These are phyloP conservation scores for Aspergillus neotritici DNA, from an alignment of 2,329 filamentous ascomycete genomes.

Conservation along the genomic window DNA sequence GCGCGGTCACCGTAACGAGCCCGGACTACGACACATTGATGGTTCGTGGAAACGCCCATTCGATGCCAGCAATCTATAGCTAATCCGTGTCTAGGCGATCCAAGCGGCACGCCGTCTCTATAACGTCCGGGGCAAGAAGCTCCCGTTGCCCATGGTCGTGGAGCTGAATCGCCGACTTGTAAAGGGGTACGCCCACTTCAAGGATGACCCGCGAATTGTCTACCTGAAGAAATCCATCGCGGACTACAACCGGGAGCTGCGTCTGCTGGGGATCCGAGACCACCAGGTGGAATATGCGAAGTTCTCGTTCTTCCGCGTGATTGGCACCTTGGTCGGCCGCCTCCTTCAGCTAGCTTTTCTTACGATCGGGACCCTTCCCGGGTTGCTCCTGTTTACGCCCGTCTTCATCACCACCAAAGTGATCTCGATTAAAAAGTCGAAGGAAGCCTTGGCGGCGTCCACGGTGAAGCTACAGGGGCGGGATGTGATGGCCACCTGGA, in stretches of 20 bases:
- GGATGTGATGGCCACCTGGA: constrained; percentile 93
- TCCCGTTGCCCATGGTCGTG: constrained; percentile 85
- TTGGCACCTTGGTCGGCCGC: constrained; percentile 73
- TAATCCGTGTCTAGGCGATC: constrained; percentile 57
- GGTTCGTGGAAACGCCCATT: constrained; percentile 41
- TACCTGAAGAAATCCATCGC: constrained; percentile 68
- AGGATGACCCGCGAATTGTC: constrained; percentile 79
- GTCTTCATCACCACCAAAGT: constrained; percentile 79
- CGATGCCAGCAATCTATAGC: constrained; percentile 4
- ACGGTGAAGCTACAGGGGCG: constrained; percentile 82
- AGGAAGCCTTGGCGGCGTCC: constrained; percentile 75
- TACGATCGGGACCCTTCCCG: constrained; percentile 75
- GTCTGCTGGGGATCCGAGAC: constrained; percentile 80
- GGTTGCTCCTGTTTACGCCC: constrained; percentile 78
- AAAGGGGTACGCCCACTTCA: constrained; percentile 86
- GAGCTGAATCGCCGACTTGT: constrained; percentile 89
- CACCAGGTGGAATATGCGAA: constrained; percentile 92
- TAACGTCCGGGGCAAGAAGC: constrained; percentile 87
- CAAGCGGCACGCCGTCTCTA: constrained; percentile 91
- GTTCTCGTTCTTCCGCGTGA: constrained; percentile 69
- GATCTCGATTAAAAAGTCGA: constrained; percentile 76
- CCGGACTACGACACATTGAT: constrained; percentile 95
- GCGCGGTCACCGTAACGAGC: constrained; percentile 82
- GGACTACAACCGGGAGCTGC: constrained; percentile 80
- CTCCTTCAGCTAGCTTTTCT: constrained; percentile 71